Conservation (phyloP, 257 asterid species). For the Scutellaria baicalensis region DNA sequence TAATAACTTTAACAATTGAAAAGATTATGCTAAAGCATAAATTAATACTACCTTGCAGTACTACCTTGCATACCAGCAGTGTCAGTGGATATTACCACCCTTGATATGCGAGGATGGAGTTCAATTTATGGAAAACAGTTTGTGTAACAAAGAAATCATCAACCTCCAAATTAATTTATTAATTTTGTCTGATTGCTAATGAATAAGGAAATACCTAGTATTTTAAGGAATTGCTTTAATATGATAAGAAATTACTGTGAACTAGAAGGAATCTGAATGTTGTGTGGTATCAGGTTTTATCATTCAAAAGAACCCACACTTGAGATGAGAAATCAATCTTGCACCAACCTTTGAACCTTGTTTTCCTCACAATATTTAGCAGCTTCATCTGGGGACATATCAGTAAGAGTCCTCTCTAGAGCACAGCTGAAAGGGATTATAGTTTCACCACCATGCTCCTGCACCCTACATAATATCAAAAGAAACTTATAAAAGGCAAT, state of each 20-base stretch:
- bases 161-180: background rate
- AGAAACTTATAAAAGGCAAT: constrained; percentile 3
- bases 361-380: constrained; percentile 92
- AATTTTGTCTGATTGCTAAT: background rate
- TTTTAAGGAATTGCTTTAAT: background rate
- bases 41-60: too few relatives aligned
- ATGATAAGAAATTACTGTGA: background rate
- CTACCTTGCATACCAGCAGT: background rate
- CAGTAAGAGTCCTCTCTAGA: constrained; percentile 86
- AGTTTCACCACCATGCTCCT: constrained; percentile 95
- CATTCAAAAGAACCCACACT: background rate
- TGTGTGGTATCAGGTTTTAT: background rate
- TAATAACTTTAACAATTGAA: background rate
- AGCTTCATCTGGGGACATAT: constrained; percentile 80
- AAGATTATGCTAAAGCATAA: background rate
- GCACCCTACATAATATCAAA: constrained; percentile 63
- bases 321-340: background rate
- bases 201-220: background rate
- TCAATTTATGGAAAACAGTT: background rate
- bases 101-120: background rate
- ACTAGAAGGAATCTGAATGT: background rate
- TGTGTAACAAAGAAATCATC: background rate
- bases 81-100: background rate
- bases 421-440: constrained; percentile 92
- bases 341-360: constrained; percentile 81